Evolutionary conservation across 352 stramenopile species (phyloP).

Genomic region (Phytophthora pluvialis): DNA sequence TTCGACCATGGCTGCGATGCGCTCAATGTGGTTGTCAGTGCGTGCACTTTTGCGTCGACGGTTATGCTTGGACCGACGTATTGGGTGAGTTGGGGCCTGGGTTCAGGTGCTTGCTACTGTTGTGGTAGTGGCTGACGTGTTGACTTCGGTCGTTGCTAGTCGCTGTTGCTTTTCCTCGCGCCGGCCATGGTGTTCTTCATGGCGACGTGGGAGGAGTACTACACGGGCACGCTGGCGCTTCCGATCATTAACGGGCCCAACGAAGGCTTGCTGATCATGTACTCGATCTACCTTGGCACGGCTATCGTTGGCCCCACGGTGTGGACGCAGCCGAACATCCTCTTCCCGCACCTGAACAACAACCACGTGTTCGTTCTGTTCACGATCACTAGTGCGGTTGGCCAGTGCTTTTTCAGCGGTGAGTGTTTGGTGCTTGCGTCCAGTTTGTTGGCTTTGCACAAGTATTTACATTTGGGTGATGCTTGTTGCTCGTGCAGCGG

Average conservation of each 20-base stretch:
- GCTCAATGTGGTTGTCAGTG: constrained; percentile 84
- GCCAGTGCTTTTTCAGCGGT: constrained; percentile 82
- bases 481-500: constrained; percentile 38
- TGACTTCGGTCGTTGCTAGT: constrained; percentile 49
- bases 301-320: constrained; percentile 64
- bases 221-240: constrained; percentile 95
- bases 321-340: constrained; percentile 66
- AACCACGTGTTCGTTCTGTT: constrained; percentile 83
- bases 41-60: constrained; percentile 84
- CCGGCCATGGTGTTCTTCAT: constrained; percentile 96
- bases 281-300: constrained; percentile 78
- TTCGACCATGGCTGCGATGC: constrained; percentile 89
- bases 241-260: constrained; percentile 96
- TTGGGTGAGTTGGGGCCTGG: constrained; percentile 67
- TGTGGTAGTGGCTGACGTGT: not conserved
- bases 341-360: constrained; percentile 77
- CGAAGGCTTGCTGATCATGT: constrained; percentile 94
- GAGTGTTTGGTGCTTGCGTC: constrained; percentile 10
- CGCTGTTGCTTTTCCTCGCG: constrained; percentile 67
- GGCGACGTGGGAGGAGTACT: constrained; percentile 98
- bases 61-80: constrained; percentile 87
- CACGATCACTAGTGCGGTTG: constrained; percentile 65
- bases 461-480: constrained; percentile 2
- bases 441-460: not conserved
- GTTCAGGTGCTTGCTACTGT: constrained; percentile 6